These are phyloP conservation scores for Paracamarosporium sp. DNA, from an alignment of 2,329 filamentous ascomycete genomes.

Conservation along the genomic window DNA sequence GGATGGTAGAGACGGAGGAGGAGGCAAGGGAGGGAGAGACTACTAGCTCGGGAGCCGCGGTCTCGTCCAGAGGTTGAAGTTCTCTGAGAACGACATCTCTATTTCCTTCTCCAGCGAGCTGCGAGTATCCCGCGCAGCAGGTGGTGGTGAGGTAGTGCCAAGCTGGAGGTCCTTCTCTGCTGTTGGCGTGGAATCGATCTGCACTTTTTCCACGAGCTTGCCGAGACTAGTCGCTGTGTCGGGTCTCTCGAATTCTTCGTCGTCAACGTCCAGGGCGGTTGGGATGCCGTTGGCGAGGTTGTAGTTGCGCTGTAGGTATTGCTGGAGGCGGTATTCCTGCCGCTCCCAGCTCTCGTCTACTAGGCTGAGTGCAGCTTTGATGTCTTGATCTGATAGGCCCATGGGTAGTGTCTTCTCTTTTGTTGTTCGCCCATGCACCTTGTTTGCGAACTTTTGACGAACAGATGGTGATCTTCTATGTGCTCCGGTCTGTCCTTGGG, in stretches of 20 bases:
- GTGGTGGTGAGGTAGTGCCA: no score
- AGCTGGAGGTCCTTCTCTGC: conserved; percentile 47
- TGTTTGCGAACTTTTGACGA: conserved; percentile 41
- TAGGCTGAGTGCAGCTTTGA: conserved; percentile 55
- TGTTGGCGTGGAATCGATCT: conserved; percentile 53
- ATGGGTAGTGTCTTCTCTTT: conserved; percentile 33
- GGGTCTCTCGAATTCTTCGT: conserved; percentile 55
- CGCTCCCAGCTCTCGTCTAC: conserved; percentile 59
- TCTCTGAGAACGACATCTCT: conserved; percentile 36
- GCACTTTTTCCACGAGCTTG: conserved; percentile 53
- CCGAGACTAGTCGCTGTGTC: conserved; percentile 48
- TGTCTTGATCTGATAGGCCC: conserved; percentile 55
- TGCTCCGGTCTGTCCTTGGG: conserved; percentile 31
- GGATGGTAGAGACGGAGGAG: no score
- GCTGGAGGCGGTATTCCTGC: conserved; percentile 55
- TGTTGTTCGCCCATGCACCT: conserved; percentile 32
- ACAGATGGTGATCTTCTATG: conserved; percentile 41
- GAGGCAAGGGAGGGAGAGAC: no score
- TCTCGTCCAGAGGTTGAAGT: conserved; percentile 13
- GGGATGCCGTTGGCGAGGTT: conserved; percentile 53
- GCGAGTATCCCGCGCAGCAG: no score
- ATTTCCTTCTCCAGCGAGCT: conserved; percentile 38
- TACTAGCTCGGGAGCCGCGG: conserved; percentile 11
- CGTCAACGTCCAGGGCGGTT: conserved; percentile 52
- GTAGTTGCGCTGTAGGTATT: conserved; percentile 56